Evolutionary conservation across 208 protist species (phyloP), one percentile per base, ranked within the genome.

Genomic region (Leishmania major): DNA sequence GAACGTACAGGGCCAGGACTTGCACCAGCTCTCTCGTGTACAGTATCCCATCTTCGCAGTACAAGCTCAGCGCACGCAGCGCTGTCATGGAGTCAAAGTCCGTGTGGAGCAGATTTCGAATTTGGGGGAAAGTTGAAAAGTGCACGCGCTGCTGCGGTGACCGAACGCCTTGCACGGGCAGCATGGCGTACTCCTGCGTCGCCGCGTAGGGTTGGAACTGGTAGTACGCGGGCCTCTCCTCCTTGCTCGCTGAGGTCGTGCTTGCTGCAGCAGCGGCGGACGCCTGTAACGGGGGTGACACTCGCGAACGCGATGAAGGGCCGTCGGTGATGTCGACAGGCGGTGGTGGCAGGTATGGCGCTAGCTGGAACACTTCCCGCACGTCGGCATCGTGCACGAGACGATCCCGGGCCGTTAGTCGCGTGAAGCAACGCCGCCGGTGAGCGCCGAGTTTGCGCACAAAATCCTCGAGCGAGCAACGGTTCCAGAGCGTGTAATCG

Each of bases 401-500:
- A 47, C 87, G 82, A 60, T 89, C 85, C 25, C 89, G 85, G n/a
- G 84, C 83, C 19, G 83, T 88, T 3, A 88, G 62, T 11, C 78
- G 72, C 19, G 75, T 82, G 53, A 92, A 87, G 37, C 79, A 73
- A 5, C 87, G 87, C 8, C 77, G 85, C 11, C 79, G 81, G n/a
- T 82, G 83, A 8, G 62, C 43, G 53, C 71, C 83, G 59, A 93
- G 87, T 7, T 60, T 49, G 8, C 78, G 81, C 59, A 91, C 84
- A 67, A 90, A 89, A 59, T 94, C 84, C 49, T 86, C 82, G 13
- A 96, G 81, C 25, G 82, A 72, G 73, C 85, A 90, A 10, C 90
- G 90, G 25, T 78, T 87, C 92, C 93, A 96, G 81, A 96, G 72
- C 28, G 86, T 88, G 85, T 96, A 95, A 79, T 96, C 93, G 28